These are phyloP conservation scores for Fusarium succisae DNA, from an alignment of 2,329 filamentous ascomycete species.

Conservation along the genomic window DNA sequence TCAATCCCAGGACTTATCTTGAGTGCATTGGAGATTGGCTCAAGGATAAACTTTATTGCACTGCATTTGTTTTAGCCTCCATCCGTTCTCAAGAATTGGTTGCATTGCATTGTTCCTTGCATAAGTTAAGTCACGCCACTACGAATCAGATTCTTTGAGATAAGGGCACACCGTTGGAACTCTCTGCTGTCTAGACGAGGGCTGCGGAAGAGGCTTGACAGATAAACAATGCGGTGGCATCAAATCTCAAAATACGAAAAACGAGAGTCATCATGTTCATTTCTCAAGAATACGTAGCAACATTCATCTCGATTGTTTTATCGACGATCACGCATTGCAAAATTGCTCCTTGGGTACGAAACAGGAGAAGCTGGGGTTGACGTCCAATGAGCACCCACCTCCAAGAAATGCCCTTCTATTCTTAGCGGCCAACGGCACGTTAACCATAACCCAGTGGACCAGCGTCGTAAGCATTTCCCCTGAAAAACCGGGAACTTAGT, in stretches of 20 bases:
- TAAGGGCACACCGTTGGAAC: neutral
- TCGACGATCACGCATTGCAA: conserved; percentile 33
- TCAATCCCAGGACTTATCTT: neutral
- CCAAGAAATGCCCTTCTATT: conserved; percentile 32
- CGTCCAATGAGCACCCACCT: conserved; percentile 24
- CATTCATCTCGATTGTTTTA: conserved; percentile 29
- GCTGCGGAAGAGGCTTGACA: neutral
- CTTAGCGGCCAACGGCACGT: conserved; percentile 25
- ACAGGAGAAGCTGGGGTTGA: conserved; percentile 33
- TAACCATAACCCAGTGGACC: conserved; percentile 22
- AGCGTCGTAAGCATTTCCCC: conserved; percentile 38
- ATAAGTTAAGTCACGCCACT: conserved; percentile 24
- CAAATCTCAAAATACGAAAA: conserved; percentile 18
- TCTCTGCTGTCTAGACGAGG: neutral
- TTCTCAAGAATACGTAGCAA: neutral
- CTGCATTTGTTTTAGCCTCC: conserved; percentile 16
- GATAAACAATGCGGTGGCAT: neutral
- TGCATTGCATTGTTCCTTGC: conserved; percentile 26
- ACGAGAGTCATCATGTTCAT: neutral
- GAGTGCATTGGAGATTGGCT: conserved; percentile 21
- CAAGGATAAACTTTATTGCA: conserved; percentile 17
- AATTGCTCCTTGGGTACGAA: conserved; percentile 37
- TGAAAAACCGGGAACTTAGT: conserved; percentile 37
- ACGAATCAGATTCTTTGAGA: neutral
- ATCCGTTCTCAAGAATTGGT: neutral